phyloP scores from a whole-genome alignment of 345 rosid species.

The Corchorus capsularis region DNA sequence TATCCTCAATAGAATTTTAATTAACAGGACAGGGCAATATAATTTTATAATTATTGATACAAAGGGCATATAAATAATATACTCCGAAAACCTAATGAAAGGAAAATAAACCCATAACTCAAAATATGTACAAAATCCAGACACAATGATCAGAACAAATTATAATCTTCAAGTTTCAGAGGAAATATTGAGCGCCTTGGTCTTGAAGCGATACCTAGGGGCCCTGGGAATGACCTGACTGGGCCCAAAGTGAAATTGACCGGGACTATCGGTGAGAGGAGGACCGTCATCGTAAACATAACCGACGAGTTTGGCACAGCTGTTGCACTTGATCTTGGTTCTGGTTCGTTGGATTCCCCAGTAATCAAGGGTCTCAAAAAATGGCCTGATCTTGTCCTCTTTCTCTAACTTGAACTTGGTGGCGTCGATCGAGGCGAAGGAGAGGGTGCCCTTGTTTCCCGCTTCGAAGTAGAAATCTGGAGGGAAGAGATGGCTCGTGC shows the following conservation, averaged over 20 bases:
- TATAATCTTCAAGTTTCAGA: constrained; percentile 48
- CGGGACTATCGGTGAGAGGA: constrained; percentile 58
- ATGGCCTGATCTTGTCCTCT: constrained; percentile 82
- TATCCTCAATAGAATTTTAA: neutral
- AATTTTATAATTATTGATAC: neutral
- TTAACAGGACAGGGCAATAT: neutral
- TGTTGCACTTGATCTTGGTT: constrained; percentile 67
- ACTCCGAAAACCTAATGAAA: neutral
- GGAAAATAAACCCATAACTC: neutral
- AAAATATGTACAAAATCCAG: constrained; percentile 5
- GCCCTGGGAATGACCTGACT: constrained; percentile 84
- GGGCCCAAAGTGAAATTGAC: constrained; percentile 80
- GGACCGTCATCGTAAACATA: constrained; percentile 88
- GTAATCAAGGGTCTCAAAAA: constrained; percentile 80
- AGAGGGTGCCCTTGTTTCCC: constrained; percentile 79
- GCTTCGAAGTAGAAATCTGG: constrained; percentile 87
- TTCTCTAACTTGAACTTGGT: constrained; percentile 69
- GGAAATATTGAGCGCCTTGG: constrained; percentile 58
- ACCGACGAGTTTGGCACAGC: constrained; percentile 61
- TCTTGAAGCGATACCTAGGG: constrained; percentile 75
- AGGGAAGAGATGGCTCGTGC: constrained; percentile 58
- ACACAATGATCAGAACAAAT: neutral
- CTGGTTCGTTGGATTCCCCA: constrained; percentile 87
- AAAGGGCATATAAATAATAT: too few relatives aligned
- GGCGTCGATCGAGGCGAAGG: constrained; percentile 71